Base-by-base conservation (phyloP, 345 rosid genomes). In the Eucalyptus erythrocorys region DNA sequence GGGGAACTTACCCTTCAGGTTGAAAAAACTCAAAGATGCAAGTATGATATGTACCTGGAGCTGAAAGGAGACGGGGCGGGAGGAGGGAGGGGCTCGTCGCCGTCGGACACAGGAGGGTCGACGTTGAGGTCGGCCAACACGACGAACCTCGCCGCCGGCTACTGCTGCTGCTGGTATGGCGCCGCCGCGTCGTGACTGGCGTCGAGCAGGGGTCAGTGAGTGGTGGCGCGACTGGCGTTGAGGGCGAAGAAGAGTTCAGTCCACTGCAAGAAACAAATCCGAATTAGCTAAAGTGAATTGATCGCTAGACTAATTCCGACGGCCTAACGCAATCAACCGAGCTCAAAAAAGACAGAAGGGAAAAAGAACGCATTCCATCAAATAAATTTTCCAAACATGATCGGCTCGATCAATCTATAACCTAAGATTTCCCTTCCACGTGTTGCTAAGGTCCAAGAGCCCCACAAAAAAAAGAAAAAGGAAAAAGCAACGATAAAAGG, bases 41-140 rank as follows among this genome's bases (percentile, higher is more conserved):
- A 76, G 84, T 76, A 37, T 37, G 47, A 40, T 76, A n/a, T n/a
- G 86, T 86, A 95, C 98, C 96, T 95, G 90, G 94, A 17, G 89
- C 89, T 86, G 86, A 90, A 88, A 34, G 94, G 93, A 71, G 90
- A 88, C n/a, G 94, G 92, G 66, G 89, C 90, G 45, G 94, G 55
- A 43, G 82, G 49, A 85, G 86, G 92, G 85, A 87, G 47, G 27
- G 95, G 88, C 37, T 95, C 92, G 59, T 89, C 91, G 86, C 93
- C 92, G 89, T 96, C 99, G 85, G 94, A 86, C 87, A 95, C 96
- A 26, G 97, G 97, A 92, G 98, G 99, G 88, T 96, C 93, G 92
- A 92, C 95, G 93, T 95, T 98, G 89, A 96, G 98, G 96, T 96
- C 99, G 61, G 99, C 99, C 88, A 97, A 88, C 87, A 97, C 94